A percentile compares a stretch with the other conserved stretches of the same genome.
These are phyloP conservation scores for Massariosphaeria phaeospora DNA, from an alignment of 495 filamentous ascomycete genomes.

Conservation along the genomic window DNA sequence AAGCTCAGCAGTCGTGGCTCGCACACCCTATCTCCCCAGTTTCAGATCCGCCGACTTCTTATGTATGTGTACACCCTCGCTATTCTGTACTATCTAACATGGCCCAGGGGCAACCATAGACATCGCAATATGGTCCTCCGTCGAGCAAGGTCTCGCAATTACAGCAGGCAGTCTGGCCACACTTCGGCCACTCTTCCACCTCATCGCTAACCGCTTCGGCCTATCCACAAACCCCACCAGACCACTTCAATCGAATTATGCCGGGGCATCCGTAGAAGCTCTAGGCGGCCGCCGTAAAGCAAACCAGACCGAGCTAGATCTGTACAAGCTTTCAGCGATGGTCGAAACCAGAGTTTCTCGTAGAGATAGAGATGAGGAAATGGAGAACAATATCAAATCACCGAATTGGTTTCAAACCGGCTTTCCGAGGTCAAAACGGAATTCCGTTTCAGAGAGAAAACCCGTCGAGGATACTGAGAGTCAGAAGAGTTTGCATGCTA, in stretches of 20 bases:
- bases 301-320: not conserved
- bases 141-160: constrained; percentile 28
- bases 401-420: not conserved
- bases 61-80: too few species aligned
- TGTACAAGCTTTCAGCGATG: not conserved
- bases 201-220: constrained; percentile 2
- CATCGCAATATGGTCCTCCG: constrained; percentile 26
- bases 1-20: constrained; percentile 19
- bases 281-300: constrained; percentile 5
- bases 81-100: too few species aligned
- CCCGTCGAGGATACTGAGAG: constrained; percentile 5
- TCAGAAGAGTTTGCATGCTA: constrained; percentile 3
- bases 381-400: not conserved
- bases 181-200: constrained; percentile 17
- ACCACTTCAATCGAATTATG: not conserved
- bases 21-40: constrained; percentile 9
- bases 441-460: not conserved
- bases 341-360: not conserved
- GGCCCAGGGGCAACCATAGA: constrained; percentile 21
- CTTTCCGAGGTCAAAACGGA: not conserved
- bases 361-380: not conserved
- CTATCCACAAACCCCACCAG: not conserved
- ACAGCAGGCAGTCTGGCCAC: constrained; percentile 24
- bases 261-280: not conserved
- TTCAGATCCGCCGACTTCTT: constrained; percentile 20